Evolutionary conservation across 208 protist genomes (phyloP).

Genomic region (Trichomonas vaginalis): DNA sequence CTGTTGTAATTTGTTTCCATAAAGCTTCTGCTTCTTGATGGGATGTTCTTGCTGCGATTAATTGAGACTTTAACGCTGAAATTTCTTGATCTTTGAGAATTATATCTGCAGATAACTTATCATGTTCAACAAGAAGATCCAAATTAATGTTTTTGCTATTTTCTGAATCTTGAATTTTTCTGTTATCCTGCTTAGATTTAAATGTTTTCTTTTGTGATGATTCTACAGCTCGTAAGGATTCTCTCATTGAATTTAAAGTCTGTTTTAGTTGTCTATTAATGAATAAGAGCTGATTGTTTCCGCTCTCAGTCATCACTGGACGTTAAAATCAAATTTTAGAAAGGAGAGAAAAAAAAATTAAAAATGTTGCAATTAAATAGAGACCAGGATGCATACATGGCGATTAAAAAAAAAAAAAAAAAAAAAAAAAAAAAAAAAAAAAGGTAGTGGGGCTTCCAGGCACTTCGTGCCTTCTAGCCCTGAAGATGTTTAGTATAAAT

Average conservation of each 20-base stretch:
- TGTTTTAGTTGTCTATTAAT: not conserved
- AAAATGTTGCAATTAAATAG: too few species aligned
- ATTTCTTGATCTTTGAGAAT: not conserved
- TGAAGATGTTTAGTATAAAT: too few species aligned
- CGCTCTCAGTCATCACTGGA: not conserved
- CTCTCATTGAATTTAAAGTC: not conserved
- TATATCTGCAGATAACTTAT: not conserved
- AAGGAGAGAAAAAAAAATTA: too few species aligned
- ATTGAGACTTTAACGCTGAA: not conserved
- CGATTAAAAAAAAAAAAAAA: too few species aligned
- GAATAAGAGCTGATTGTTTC: not conserved
- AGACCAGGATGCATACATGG: too few species aligned
- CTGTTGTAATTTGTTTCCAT: not conserved
- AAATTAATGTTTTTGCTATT: not conserved
- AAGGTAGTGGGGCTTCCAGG: too few species aligned
- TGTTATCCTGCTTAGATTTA: not conserved
- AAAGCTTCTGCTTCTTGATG: not conserved
- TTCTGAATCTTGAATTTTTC: not conserved
- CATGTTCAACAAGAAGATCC: not conserved
- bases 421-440: too few species aligned
- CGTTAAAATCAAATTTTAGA: too few species aligned
- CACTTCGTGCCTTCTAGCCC: too few species aligned
- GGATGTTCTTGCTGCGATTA: not conserved
- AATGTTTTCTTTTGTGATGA: not conserved
- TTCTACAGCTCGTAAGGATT: not conserved